These are phyloP conservation scores for Sistotremastrum suecicum DNA, from an alignment of 768 basidiomycete genomes.

Conservation along the genomic window DNA sequence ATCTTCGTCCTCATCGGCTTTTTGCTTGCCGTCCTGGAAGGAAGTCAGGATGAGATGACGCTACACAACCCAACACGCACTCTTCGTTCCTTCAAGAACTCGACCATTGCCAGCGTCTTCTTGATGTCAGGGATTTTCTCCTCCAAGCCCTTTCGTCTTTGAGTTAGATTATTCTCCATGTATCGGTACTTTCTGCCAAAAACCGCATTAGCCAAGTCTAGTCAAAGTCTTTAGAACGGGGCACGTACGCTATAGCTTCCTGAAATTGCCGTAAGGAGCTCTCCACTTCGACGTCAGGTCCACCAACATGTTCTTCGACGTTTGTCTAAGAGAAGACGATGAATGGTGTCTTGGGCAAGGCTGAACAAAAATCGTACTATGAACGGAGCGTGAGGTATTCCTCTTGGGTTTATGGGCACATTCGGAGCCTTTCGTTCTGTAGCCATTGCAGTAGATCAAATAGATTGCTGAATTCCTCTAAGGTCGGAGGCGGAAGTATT, in stretches of 20 bases:
- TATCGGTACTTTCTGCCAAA: slow-evolving; percentile 85
- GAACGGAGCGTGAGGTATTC: slow-evolving; percentile 92
- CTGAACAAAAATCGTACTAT: slow-evolving; percentile 45
- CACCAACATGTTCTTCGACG: slow-evolving; percentile 76
- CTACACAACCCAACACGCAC: slow-evolving; percentile 25
- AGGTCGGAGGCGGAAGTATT: too few relatives aligned
- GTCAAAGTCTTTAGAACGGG: slow-evolving; percentile 1
- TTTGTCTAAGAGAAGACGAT: slow-evolving; percentile 41
- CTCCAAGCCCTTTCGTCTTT: slow-evolving; percentile 65
- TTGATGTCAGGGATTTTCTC: slow-evolving; percentile 95
- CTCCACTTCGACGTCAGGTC: slow-evolving; percentile 67
- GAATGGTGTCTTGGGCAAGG: not conserved
- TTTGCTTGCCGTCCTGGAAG: slow-evolving; percentile 44
- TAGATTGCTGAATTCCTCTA: too few relatives aligned
- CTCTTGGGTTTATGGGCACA: slow-evolving; percentile 53
- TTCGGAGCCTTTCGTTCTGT: not conserved
- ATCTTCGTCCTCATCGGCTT: slow-evolving; percentile 31
- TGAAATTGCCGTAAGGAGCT: slow-evolving; percentile 67
- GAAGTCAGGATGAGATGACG: not conserved
- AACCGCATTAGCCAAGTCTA: not conserved
- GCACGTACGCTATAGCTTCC: slow-evolving; percentile 82
- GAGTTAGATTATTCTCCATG: slow-evolving; percentile 81
- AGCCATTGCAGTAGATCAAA: slow-evolving; percentile 7
- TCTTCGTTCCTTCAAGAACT: slow-evolving; percentile 57
- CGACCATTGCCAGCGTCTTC: slow-evolving; percentile 84